These are phyloP conservation scores for Candida railenensis DNA, from an alignment of 805 yeast genomes.

Conservation along the genomic window DNA sequence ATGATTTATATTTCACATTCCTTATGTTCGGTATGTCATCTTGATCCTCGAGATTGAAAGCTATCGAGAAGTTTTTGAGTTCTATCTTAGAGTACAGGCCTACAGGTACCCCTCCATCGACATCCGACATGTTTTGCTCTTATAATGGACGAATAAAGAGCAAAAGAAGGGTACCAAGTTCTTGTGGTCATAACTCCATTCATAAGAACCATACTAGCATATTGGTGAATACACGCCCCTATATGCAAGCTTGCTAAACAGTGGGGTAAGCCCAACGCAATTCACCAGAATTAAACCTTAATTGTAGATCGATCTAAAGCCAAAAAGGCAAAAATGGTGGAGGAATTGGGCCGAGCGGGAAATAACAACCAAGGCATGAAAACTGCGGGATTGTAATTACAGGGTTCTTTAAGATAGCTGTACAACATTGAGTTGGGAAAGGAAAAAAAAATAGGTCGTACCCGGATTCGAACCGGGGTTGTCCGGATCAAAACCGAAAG, in stretches of 20 bases:
- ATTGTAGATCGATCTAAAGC: too few relatives aligned
- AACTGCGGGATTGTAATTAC: too few relatives aligned
- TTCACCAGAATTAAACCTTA: too few relatives aligned
- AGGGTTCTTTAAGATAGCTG: too few relatives aligned
- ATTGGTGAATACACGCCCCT: neutral
- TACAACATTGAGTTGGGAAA: too few relatives aligned
- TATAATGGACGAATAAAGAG: neutral
- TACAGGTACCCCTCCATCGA: conserved; percentile 1
- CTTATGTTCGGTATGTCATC: conserved; percentile 26
- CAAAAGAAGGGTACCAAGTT: neutral
- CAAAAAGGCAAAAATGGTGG: too few relatives aligned
- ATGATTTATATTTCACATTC: conserved; percentile 26
- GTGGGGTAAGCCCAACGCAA: too few relatives aligned
- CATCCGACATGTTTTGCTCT: conserved; percentile 2
- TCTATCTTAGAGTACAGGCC: neutral
- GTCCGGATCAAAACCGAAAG: conserved; percentile 78
- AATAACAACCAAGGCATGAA: too few relatives aligned
- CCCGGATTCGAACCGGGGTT: conserved; percentile 89
- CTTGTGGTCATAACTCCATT: neutral
- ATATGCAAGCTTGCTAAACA: too few relatives aligned
- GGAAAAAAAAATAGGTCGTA: conserved; percentile 52
- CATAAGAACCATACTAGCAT: neutral
- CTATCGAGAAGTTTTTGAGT: conserved; percentile 10
- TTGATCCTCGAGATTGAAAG: conserved; percentile 14
- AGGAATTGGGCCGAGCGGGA: too few relatives aligned